Evolutionary conservation across 2,329 filamentous ascomycete species (phyloP), one percentile per base, ranked within the genome.

Genomic region (Colletotrichum kahawae): DNA sequence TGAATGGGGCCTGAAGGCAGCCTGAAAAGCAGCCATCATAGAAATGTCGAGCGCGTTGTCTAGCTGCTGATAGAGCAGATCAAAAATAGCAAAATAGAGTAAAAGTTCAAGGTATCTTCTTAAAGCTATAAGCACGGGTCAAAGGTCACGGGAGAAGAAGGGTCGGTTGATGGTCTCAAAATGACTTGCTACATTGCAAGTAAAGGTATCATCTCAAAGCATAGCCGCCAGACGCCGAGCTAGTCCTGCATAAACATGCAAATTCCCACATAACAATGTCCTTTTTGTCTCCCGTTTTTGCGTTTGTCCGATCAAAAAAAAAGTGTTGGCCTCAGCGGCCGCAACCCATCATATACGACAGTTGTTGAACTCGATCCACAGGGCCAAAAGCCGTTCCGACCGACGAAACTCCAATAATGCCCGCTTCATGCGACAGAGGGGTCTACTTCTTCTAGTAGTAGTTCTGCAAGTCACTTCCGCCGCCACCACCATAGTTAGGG

Each of bases 391-490:
- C 10, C 43, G n/a, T 24, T n/a, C n/a, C n/a, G 1, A 51, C 21
- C 54, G 2, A 57, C 16, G 27, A 13, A 57, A 31, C 54, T 31
- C 24, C 13, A 4, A 2, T 2, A 1, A 57, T 31, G 24, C 24
- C 54, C 12, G 1, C 43, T 51, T 57, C 54, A 31, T 27, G 24
- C 3, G 38, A 48, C 38, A 48, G 38, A 48, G 38, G 9, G 9
- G n/a, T 48, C 9, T 48, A 48, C 38, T 43, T 14, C 43, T 43
- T 57, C 65, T 75, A 87, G 75, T 87, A 87, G 75, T 85, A 85
- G 63, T 81, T 86, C 77, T 87, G 84, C 65, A 87, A 67, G 67
- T 87, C 85, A 36, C 82, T 75, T 1, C 80, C 80, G 18, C 79
- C 74, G 10, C 63, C 76, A 59, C 70, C 71, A 13, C 78, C 63